Conservation (phyloP, 2,329 filamentous ascomycete species). For the Fusarium equiseti region DNA sequence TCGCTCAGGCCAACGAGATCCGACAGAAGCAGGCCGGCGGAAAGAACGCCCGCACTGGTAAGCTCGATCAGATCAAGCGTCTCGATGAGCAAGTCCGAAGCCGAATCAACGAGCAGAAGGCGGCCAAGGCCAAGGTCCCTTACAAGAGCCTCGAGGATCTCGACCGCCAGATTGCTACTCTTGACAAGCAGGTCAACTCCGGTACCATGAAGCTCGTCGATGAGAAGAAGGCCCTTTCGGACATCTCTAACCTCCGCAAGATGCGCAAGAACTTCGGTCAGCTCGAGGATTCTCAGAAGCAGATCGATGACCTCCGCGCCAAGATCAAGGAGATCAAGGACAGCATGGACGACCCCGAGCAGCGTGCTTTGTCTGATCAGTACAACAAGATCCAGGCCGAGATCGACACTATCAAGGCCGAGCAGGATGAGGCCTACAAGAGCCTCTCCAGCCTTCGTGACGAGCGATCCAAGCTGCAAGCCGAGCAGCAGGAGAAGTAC, state of each 20-base stretch:
- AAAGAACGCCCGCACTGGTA: slow-evolving; percentile 82
- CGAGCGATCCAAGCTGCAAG: slow-evolving; percentile 84
- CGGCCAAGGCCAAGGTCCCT: slow-evolving; percentile 79
- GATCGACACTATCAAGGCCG: slow-evolving; percentile 88
- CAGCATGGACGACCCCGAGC: slow-evolving; percentile 89
- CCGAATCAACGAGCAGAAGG: slow-evolving; percentile 88
- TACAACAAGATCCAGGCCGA: slow-evolving; percentile 89
- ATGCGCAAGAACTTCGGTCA: slow-evolving; percentile 90
- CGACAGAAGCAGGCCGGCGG: slow-evolving; percentile 86
- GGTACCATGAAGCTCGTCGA: slow-evolving; percentile 96
- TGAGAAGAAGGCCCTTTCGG: slow-evolving; percentile 91
- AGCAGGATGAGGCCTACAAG: slow-evolving; percentile 93
- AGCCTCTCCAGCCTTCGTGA: slow-evolving; percentile 86
- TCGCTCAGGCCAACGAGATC: slow-evolving; percentile 84
- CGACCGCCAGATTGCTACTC: slow-evolving; percentile 81
- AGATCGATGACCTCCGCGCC: slow-evolving; percentile 86
- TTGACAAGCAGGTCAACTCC: slow-evolving; percentile 87
- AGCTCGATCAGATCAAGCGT: slow-evolving; percentile 91
- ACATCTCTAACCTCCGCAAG: slow-evolving; percentile 87
- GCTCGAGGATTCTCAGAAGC: slow-evolving; percentile 87
- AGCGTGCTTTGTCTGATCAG: slow-evolving; percentile 86
- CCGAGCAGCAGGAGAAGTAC: slow-evolving; percentile 89
- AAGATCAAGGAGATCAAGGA: slow-evolving; percentile 93
- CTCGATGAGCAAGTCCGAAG: slow-evolving; percentile 90
- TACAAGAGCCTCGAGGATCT: slow-evolving; percentile 93